These are phyloP conservation scores for Erysimum cheiranthoides DNA, from an alignment of 345 rosid species.

Conservation along the genomic window DNA sequence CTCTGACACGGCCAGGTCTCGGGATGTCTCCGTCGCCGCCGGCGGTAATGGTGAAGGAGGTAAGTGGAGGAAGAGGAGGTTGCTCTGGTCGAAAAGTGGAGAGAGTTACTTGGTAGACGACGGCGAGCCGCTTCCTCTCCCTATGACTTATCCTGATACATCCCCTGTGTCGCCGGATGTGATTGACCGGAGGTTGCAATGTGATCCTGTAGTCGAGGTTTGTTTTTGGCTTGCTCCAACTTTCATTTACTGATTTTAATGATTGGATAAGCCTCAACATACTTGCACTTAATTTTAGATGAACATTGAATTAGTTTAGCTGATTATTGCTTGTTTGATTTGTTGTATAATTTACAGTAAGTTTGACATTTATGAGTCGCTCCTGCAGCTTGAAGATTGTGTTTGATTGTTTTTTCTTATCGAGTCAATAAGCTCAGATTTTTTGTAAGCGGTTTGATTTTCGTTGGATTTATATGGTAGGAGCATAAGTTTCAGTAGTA, in stretches of 20 bases:
- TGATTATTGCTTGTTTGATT: background rate
- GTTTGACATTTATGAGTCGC: background rate
- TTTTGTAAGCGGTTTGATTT: background rate
- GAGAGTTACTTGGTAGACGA: slow-evolving; percentile 79
- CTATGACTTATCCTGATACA: slow-evolving; percentile 87
- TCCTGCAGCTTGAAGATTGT: background rate
- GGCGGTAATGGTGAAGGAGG: slow-evolving; percentile 46
- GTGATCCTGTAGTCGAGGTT: slow-evolving; percentile 81
- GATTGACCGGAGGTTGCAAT: slow-evolving; percentile 71
- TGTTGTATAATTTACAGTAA: background rate
- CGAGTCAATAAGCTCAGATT: slow-evolving; percentile 3
- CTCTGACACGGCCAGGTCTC: slow-evolving; percentile 55
- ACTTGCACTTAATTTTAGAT: background rate
- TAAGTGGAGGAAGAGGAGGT: slow-evolving; percentile 67
- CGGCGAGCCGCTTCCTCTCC: slow-evolving; percentile 86
- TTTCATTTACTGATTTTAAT: background rate
- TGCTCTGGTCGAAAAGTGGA: slow-evolving; percentile 77
- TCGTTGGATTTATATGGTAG: background rate
- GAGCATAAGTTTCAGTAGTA: background rate
- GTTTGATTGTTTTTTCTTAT: background rate
- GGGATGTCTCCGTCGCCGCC: slow-evolving; percentile 52
- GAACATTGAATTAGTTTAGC: slow-evolving; percentile 6
- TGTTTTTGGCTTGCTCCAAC: slow-evolving; percentile 5
- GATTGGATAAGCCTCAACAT: slow-evolving; percentile 19
- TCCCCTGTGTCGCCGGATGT: slow-evolving; percentile 78